A percentile compares a stretch with the other conserved stretches of the same genome.
phyloP scores from a whole-genome alignment of 1,139 yeast genomes.

The Sugiyamaella novakii region DNA sequence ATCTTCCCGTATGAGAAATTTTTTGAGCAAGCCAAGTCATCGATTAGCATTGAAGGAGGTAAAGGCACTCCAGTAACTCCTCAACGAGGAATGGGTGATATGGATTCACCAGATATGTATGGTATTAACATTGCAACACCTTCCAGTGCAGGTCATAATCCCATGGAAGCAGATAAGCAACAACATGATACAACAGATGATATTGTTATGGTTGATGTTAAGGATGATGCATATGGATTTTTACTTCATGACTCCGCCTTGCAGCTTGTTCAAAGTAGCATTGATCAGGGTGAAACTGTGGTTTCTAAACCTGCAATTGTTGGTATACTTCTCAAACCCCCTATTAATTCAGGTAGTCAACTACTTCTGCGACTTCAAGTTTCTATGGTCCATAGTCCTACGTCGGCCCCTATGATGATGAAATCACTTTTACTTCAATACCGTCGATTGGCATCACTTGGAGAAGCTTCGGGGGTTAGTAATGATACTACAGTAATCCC shows the following conservation, averaged over 20 bases:
- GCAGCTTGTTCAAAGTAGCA: constrained; percentile 17
- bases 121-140: constrained; percentile 42
- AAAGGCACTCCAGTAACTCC: constrained; percentile 39
- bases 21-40: constrained; percentile 15
- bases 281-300: constrained; percentile 17
- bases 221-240: constrained; percentile 61
- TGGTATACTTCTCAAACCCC: constrained; percentile 28
- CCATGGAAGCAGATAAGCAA: constrained; percentile 22
- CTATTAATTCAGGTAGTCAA: constrained; percentile 14
- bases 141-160: constrained; percentile 30
- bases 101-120: constrained; percentile 48
- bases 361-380: constrained; percentile 37
- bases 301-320: constrained; percentile 20
- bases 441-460: constrained; percentile 61
- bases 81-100: constrained; percentile 34
- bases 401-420: constrained; percentile 50
- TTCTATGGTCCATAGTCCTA: constrained; percentile 38
- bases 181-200: constrained; percentile 29
- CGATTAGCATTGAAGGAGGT: constrained; percentile 11
- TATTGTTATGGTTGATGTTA: constrained; percentile 37
- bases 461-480: constrained; percentile 48
- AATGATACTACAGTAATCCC: constrained; percentile 55
- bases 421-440: constrained; percentile 65
- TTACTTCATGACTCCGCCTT: constrained; percentile 45
- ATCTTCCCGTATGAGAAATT: constrained; percentile 36